Evolutionary conservation across 108 stramenopile species (phyloP), one percentile per base, ranked within the genome.

Genomic region (Cyclotella kingstonii): DNA sequence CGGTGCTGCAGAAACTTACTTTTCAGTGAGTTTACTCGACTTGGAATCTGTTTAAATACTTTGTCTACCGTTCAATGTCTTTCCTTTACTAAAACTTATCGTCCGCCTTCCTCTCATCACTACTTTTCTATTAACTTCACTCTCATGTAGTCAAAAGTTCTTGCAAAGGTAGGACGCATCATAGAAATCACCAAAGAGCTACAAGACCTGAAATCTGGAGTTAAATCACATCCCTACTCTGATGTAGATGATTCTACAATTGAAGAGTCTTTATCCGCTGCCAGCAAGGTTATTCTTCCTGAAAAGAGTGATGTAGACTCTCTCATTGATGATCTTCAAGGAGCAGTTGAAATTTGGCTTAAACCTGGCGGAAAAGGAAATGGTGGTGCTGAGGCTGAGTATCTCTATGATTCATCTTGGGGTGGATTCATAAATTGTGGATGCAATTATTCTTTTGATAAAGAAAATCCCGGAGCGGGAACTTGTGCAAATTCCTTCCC

Each of bases 1-100:
- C 28, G 97, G 97, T 49, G 94, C 90, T 38, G 95, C 95, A 4
- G 97, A 96, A 50, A 98, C 97, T 0, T 98, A 98, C 73, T 98
- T 98, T 70, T 80, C 86, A 8, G 95, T 61, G 40, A 48, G 60
- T 36, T 15, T 15, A 17, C 22, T 23, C 18, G 22, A 43, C 42
- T 59, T 45, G 30, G 1, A 27, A 31, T 18, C 7, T 3, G 21
- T n/a, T 27, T 12, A 42, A 15, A 18, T 0, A 14, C 43, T 26
- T 33, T 33, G n/a, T n/a, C n/a, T n/a, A n/a, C n/a, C n/a, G n/a
- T n/a, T n/a, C n/a, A n/a, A 23, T 45, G 22, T 61, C 8, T 43
- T 35, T 40, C 7, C 15, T 14, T 8, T 18, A 57, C 29, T 22
- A 29, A 8, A 17, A 7, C 12, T 19, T n/a, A 7, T 9, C 7